These are phyloP conservation scores for Peronospora farinosa DNA, from an alignment of 352 stramenopile species.

Conservation along the genomic window DNA sequence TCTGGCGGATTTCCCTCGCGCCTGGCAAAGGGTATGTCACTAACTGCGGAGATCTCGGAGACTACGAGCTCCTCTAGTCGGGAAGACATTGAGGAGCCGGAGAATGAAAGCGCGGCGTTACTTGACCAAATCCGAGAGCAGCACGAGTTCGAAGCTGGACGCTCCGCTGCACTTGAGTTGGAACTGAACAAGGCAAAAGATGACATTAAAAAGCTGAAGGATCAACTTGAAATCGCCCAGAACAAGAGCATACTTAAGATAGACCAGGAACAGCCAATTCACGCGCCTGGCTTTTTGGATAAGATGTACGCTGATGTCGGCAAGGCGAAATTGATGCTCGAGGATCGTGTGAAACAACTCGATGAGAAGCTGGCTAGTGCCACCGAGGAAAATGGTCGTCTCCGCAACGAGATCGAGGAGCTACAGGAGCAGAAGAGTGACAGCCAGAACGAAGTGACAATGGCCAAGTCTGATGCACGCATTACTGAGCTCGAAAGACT, in stretches of 20 bases:
- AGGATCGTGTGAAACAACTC: slow-evolving; percentile 64
- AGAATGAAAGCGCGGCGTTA: slow-evolving; percentile 27
- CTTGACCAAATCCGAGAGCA: slow-evolving; percentile 34
- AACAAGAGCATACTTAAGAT: slow-evolving; percentile 11
- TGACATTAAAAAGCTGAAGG: slow-evolving; percentile 33
- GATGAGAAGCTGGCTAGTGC: slow-evolving; percentile 38
- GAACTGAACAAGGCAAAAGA: slow-evolving; percentile 35
- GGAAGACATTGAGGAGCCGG: slow-evolving; percentile 44
- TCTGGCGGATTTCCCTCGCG: slow-evolving; percentile 19
- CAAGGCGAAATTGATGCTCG: slow-evolving; percentile 66
- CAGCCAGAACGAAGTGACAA: slow-evolving; percentile 6
- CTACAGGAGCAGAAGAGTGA: slow-evolving; percentile 14
- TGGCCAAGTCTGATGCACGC: slow-evolving; percentile 8
- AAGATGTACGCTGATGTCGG: slow-evolving; percentile 78
- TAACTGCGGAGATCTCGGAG: slow-evolving; percentile 39
- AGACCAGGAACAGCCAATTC: slow-evolving; percentile 13
- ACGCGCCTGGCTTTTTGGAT: slow-evolving; percentile 49
- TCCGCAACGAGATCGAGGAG: slow-evolving; percentile 36
- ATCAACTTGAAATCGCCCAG: slow-evolving; percentile 25
- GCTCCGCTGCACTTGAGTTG: slow-evolving; percentile 26
- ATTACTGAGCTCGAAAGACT: slow-evolving; percentile 21
- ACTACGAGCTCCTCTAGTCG: slow-evolving; percentile 44
- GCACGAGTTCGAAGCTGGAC: slow-evolving; percentile 30
- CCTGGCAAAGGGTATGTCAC: slow-evolving; percentile 19
- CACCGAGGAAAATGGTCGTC: slow-evolving; percentile 44